These are phyloP conservation scores for Lactarius akahatsu DNA, from an alignment of 768 basidiomycete genomes.

Conservation along the genomic window DNA sequence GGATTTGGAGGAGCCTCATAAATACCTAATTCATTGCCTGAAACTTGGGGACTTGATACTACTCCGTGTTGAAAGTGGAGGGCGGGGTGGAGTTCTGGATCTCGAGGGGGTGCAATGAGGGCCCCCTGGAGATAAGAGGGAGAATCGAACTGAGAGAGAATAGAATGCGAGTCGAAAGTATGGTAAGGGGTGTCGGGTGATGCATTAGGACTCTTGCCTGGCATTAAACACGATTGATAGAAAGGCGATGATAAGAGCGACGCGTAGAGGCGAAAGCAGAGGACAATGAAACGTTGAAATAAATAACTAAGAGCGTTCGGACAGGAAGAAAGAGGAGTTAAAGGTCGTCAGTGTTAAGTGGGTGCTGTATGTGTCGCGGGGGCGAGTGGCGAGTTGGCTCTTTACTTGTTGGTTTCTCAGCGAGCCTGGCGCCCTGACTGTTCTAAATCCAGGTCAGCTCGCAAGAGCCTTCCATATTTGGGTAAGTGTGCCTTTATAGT, in stretches of 20 bases:
- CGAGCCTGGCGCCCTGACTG: not conserved
- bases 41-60: not conserved
- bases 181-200: conserved; percentile 18
- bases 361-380: conserved; percentile 2
- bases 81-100: not conserved
- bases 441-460: not conserved
- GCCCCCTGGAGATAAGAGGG: not conserved
- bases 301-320: conserved; percentile 6
- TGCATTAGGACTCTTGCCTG: conserved; percentile 22
- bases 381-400: not conserved
- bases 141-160: conserved; percentile 25
- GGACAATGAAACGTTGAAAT: conserved; percentile 11
- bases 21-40: conserved; percentile 20
- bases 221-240: conserved; percentile 28
- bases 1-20: conserved; percentile 12
- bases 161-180: conserved; percentile 19
- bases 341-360: not conserved
- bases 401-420: not conserved
- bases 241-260: not conserved
- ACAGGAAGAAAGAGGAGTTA: not conserved
- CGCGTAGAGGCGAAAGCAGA: not conserved
- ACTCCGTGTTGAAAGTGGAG: conserved; percentile 1
- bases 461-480: conserved; percentile 12
- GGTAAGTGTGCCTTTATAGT: not conserved
- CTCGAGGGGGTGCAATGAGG: not conserved